Conservation (phyloP, 495 filamentous ascomycete species). For the Aspergillus leporis region DNA sequence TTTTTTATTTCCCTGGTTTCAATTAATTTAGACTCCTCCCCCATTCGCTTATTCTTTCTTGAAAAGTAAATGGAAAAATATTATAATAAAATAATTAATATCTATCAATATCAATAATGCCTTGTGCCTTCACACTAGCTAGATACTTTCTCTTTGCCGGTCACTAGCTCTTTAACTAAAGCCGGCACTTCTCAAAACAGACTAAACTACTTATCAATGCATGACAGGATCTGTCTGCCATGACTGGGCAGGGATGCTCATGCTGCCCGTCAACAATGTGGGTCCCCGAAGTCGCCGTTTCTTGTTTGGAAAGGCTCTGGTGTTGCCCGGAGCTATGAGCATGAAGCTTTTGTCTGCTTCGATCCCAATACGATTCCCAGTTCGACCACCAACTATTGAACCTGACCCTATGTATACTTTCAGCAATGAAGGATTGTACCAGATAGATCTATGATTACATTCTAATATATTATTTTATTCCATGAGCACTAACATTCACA, state of each 20-base stretch:
- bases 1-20: slow-evolving; percentile 12
- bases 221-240: slow-evolving; percentile 19
- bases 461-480: background rate
- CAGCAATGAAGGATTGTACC: too few species aligned
- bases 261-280: slow-evolving; percentile 7
- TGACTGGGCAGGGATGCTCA: background rate
- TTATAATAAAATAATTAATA: background rate
- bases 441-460: too few species aligned
- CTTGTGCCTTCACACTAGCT: background rate
- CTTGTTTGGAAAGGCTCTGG: background rate
- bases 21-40: background rate
- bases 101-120: background rate
- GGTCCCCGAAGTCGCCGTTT: slow-evolving; percentile 11
- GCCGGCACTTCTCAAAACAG: background rate
- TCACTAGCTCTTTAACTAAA: background rate
- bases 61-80: background rate
- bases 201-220: slow-evolving; percentile 12
- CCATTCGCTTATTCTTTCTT: background rate
- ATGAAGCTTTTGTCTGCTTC: slow-evolving; percentile 10
- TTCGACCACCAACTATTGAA: slow-evolving; percentile 8
- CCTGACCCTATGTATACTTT: slow-evolving; percentile 10
- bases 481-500: background rate
- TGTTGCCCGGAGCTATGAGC: slow-evolving; percentile 2
- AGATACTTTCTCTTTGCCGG: slow-evolving; percentile 10
- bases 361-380: slow-evolving; percentile 8